A percentile compares a stretch with the other conserved stretches of the same genome.
phyloP scores from a whole-genome alignment of 805 yeast species.

The Nakazawaea pomicola region DNA sequence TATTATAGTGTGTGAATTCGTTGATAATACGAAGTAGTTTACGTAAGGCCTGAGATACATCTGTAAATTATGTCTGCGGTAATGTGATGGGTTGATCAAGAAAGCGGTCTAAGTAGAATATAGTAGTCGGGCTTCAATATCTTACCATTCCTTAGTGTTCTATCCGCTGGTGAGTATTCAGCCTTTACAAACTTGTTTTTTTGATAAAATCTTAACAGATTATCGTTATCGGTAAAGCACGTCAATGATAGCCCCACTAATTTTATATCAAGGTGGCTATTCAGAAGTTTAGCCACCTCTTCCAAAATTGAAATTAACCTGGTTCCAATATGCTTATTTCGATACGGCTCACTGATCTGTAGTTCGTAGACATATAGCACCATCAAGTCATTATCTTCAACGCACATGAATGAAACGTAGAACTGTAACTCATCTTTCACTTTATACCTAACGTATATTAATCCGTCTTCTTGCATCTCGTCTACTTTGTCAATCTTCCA shows the following conservation, averaged over 20 bases:
- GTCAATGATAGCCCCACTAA: constrained; percentile 37
- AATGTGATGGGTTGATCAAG: no score
- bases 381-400: constrained; percentile 31
- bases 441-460: constrained; percentile 35
- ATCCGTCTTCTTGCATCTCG: constrained; percentile 45
- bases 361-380: constrained; percentile 54
- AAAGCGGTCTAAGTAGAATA: constrained; percentile 19
- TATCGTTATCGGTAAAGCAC: constrained; percentile 41
- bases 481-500: constrained; percentile 37
- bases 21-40: no score
- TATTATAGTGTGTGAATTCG: no score
- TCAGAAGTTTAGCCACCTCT: constrained; percentile 20
- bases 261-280: constrained; percentile 8
- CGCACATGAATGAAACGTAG: constrained; percentile 43
- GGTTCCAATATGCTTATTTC: constrained; percentile 34
- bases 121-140: constrained; percentile 40
- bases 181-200: constrained; percentile 33
- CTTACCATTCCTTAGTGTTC: constrained; percentile 33
- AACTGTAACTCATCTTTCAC: constrained; percentile 24
- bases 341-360: constrained; percentile 35
- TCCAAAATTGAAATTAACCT: constrained; percentile 33
- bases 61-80: no score
- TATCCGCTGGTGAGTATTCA: constrained; percentile 40
- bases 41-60: no score
- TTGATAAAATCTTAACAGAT: constrained; percentile 40